Conservation (phyloP, 139 green algal species). For the Tetratostichococcus sp. region DNA sequence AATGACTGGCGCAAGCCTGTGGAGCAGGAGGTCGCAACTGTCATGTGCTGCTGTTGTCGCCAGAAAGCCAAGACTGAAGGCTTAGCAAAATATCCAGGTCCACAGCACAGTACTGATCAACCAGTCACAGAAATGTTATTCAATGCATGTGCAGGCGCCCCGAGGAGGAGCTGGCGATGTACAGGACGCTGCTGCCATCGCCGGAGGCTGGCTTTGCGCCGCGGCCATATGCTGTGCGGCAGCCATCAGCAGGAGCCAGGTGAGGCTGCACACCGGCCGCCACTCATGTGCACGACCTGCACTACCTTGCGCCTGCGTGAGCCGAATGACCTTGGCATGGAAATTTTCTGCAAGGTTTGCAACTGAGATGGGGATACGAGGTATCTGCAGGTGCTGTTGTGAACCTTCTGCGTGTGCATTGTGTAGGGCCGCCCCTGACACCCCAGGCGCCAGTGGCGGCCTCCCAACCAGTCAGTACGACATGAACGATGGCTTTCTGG, state of each 20-base stretch:
- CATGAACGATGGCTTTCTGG: constrained; percentile 22
- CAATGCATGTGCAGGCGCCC: background rate
- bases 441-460: background rate
- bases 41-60: too few relatives aligned
- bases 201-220: background rate
- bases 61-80: too few relatives aligned
- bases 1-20: too few relatives aligned
- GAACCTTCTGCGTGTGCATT: background rate
- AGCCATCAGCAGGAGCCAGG: background rate
- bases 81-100: too few relatives aligned
- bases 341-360: too few relatives aligned
- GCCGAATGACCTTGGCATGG: too few relatives aligned
- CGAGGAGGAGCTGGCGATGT: background rate
- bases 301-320: too few relatives aligned
- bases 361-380: too few relatives aligned
- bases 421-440: background rate
- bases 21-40: too few relatives aligned
- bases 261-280: constrained; percentile 2
- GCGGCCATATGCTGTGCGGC: background rate
- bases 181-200: background rate
- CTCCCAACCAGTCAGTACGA: constrained; percentile 8
- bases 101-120: too few relatives aligned
- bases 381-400: too few relatives aligned
- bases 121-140: too few relatives aligned
- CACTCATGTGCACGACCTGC: background rate